phyloP scores from a whole-genome alignment of 2,329 filamentous ascomycete species.

The Pleomassaria siparia region DNA sequence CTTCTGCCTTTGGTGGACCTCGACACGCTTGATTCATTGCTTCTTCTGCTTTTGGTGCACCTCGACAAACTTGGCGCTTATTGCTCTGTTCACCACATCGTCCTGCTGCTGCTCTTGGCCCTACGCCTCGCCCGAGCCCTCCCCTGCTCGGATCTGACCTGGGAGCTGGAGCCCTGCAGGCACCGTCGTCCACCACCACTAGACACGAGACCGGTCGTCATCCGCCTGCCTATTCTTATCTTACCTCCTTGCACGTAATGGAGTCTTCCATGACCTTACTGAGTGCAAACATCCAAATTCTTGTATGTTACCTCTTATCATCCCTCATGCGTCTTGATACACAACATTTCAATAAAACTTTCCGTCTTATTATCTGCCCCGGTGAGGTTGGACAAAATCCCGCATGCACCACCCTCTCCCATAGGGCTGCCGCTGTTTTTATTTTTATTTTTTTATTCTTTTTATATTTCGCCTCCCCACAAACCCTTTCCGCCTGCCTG shows the following conservation, averaged over 20 bases:
- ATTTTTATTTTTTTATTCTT: no score
- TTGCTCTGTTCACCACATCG: slow-evolving; percentile 23
- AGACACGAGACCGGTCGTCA: slow-evolving; percentile 31
- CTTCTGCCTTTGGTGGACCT: slow-evolving; percentile 16
- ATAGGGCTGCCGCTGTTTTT: no score
- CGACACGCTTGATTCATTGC: slow-evolving; percentile 35
- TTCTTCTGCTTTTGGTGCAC: slow-evolving; percentile 21
- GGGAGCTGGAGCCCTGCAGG: slow-evolving; percentile 25
- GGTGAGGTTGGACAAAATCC: slow-evolving; percentile 26
- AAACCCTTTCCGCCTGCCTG: slow-evolving; percentile 20
- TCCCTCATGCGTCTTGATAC: slow-evolving; percentile 24
- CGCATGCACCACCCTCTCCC: slow-evolving; percentile 30
- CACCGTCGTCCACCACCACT: slow-evolving; percentile 22
- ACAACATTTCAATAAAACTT: slow-evolving; percentile 15
- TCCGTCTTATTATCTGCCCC: slow-evolving; percentile 23
- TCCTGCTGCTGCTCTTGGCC: slow-evolving; percentile 21
- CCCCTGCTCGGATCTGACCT: slow-evolving; percentile 22
- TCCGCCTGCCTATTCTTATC: slow-evolving; percentile 37
- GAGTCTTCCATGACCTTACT: slow-evolving; percentile 49
- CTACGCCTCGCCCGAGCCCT: slow-evolving; percentile 29
- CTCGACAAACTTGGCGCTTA: slow-evolving; percentile 34
- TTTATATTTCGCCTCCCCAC: slow-evolving; percentile 36
- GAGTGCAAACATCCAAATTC: slow-evolving; percentile 52
- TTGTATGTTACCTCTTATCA: slow-evolving; percentile 43
- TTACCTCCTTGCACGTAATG: slow-evolving; percentile 37